Percentiles rank a stretch among this genome's conserved stretches.
Conservation (phyloP, 768 basidiomycete species). For the Amyloporia xantha region DNA sequence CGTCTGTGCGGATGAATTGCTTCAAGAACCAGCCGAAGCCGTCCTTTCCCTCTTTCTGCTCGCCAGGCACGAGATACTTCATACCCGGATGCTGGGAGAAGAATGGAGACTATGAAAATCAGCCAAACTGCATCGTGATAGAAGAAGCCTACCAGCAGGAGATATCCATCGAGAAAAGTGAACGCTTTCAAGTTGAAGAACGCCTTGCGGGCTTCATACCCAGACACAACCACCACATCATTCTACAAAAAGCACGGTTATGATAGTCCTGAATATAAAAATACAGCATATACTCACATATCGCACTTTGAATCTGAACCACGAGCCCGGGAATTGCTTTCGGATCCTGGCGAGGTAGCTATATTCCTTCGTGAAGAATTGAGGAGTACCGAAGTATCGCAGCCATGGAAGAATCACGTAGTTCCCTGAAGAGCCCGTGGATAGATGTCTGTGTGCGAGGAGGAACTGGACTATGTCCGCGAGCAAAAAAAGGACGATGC, state of each 20-base stretch:
- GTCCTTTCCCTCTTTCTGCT: background rate
- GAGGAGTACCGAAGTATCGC: no score
- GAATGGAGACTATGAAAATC: no score
- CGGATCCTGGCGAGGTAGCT: no score
- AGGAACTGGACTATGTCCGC: no score
- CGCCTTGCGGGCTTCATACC: background rate
- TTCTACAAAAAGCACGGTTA: background rate
- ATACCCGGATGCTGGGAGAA: background rate
- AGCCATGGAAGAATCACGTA: no score
- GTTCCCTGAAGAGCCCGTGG: no score
- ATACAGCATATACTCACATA: background rate
- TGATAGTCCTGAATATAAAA: background rate
- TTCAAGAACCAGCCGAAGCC: background rate
- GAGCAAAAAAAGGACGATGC: no score
- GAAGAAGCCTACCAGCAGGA: background rate
- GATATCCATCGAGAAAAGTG: background rate
- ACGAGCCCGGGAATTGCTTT: background rate
- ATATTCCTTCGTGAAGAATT: no score
- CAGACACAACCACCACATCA: background rate
- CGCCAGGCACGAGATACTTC: background rate
- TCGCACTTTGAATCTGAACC: background rate
- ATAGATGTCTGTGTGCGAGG: no score
- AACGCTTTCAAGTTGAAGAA: background rate
- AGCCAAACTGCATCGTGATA: background rate
- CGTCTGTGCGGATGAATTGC: background rate